These are phyloP conservation scores for Xylaria bambusicola DNA, from an alignment of 495 filamentous ascomycete species.

Conservation along the genomic window DNA sequence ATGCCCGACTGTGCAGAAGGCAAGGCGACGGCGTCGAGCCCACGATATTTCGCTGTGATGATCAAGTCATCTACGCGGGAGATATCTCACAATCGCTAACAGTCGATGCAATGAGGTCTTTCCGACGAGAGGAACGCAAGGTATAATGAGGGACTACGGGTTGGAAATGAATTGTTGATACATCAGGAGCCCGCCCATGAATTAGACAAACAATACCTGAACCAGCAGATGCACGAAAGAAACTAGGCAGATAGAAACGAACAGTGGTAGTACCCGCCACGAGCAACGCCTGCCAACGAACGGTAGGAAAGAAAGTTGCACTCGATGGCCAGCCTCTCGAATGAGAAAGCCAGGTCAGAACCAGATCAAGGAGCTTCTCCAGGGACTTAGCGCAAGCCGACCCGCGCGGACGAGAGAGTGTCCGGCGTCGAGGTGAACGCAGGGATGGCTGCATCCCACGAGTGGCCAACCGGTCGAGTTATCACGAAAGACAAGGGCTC, in stretches of 20 bases:
- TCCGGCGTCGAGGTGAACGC: conserved; percentile 27
- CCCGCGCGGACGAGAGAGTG: conserved; percentile 29
- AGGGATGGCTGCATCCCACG: conserved; percentile 20
- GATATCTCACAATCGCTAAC: conserved; percentile 34
- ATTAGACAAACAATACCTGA: conserved; percentile 51
- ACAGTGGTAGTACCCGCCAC: conserved; percentile 32
- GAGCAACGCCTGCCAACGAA: conserved; percentile 19
- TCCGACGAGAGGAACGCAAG: conserved; percentile 13
- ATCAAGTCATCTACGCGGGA: conserved; percentile 51
- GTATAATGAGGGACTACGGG: conserved; percentile 28
- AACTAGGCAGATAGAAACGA: conserved; percentile 42
- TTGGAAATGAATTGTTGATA: conserved; percentile 23
- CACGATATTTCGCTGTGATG: conserved; percentile 41
- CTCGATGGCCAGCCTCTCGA: conserved; percentile 29
- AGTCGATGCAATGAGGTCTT: conserved; percentile 30
- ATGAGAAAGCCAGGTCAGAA: conserved; percentile 31
- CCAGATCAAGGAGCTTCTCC: conserved; percentile 24
- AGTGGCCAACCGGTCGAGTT: not conserved
- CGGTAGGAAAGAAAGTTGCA: conserved; percentile 26
- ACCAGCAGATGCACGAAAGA: conserved; percentile 35
- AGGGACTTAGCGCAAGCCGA: conserved; percentile 23
- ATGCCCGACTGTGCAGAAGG: conserved; percentile 38
- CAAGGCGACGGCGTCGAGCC: conserved; percentile 50
- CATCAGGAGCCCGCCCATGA: conserved; percentile 40
- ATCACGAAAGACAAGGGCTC: not conserved